Conservation (phyloP, 352 stramenopile species). For the Pythium myriotylum region DNA sequence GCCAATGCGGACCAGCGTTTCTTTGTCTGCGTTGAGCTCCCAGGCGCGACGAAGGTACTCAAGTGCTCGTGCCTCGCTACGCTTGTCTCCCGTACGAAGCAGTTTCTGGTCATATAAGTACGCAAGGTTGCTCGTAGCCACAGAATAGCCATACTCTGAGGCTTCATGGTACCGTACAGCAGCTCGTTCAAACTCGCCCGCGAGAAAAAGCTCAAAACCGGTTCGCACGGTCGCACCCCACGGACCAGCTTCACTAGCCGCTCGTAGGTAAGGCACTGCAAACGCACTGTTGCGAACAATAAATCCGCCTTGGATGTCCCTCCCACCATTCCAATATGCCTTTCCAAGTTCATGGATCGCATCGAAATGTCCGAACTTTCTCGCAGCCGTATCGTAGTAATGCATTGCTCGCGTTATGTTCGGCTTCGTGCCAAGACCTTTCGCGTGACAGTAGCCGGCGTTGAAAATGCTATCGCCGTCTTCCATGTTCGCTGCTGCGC, state of each 20-base stretch:
- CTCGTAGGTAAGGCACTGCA: slow-evolving; percentile 55
- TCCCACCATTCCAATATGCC: slow-evolving; percentile 40
- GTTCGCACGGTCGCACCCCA: slow-evolving; percentile 60
- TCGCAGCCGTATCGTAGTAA: slow-evolving; percentile 63
- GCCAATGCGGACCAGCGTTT: slow-evolving; percentile 69
- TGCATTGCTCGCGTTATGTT: slow-evolving; percentile 64
- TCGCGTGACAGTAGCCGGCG: slow-evolving; percentile 77
- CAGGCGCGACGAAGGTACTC: slow-evolving; percentile 43
- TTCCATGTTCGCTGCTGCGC: slow-evolving; percentile 67
- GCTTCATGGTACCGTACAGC: slow-evolving; percentile 69
- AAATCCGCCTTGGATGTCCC: neutral
- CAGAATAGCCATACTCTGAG: slow-evolving; percentile 52
- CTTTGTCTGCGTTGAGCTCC: slow-evolving; percentile 47
- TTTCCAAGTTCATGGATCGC: slow-evolving; percentile 78
- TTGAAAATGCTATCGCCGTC: slow-evolving; percentile 93
- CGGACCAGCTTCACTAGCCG: slow-evolving; percentile 58
- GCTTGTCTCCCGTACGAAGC: slow-evolving; percentile 19
- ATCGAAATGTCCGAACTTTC: slow-evolving; percentile 86
- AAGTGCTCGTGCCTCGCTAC: slow-evolving; percentile 39
- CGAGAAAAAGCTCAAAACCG: slow-evolving; percentile 69
- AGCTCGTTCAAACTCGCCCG: slow-evolving; percentile 44
- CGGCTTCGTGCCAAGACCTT: slow-evolving; percentile 54
- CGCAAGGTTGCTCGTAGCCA: slow-evolving; percentile 75
- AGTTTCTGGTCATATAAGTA: slow-evolving; percentile 74
- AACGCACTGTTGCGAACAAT: slow-evolving; percentile 23